Evolutionary conservation across 305 asterid genomes (phyloP).

Genomic region (Solanum hybrid): DNA sequence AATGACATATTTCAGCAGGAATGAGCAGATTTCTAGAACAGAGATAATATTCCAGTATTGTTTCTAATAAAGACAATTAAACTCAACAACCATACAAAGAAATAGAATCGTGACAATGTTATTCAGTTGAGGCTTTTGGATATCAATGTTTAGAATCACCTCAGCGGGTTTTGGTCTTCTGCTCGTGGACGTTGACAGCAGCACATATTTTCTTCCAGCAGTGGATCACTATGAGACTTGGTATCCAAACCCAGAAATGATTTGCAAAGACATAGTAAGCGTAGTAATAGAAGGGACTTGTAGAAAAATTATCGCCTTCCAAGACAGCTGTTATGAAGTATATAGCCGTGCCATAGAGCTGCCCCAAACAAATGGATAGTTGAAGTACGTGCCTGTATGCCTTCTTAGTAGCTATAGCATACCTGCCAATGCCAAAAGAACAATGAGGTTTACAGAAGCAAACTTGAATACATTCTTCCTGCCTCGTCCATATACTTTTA

Average conservation of each 20-base stretch:
- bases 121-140: constrained; percentile 1
- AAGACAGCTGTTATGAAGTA: constrained; percentile 57
- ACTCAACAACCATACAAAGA: neutral
- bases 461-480: neutral
- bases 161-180: constrained; percentile 42
- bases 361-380: constrained; percentile 68
- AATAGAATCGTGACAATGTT: neutral
- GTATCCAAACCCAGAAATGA: constrained; percentile 69
- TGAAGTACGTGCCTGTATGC: constrained; percentile 59
- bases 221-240: constrained; percentile 39
- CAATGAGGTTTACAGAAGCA: neutral
- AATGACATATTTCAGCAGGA: neutral
- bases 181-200: constrained; percentile 40
- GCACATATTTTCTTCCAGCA: constrained; percentile 79
- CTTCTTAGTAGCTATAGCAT: constrained; percentile 66
- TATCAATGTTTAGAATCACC: neutral
- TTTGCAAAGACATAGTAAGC: constrained; percentile 63
- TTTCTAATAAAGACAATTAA: neutral
- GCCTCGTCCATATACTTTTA: neutral
- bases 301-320: constrained; percentile 88
- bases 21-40: neutral
- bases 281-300: constrained; percentile 43
- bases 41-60: neutral
- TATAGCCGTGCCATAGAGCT: constrained; percentile 68
- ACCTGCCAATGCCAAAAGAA: constrained; percentile 31